A percentile compares a stretch with the other conserved stretches of the same genome.
phyloP scores from a whole-genome alignment of 352 stramenopile species.

The Phytophthora sp. region DNA sequence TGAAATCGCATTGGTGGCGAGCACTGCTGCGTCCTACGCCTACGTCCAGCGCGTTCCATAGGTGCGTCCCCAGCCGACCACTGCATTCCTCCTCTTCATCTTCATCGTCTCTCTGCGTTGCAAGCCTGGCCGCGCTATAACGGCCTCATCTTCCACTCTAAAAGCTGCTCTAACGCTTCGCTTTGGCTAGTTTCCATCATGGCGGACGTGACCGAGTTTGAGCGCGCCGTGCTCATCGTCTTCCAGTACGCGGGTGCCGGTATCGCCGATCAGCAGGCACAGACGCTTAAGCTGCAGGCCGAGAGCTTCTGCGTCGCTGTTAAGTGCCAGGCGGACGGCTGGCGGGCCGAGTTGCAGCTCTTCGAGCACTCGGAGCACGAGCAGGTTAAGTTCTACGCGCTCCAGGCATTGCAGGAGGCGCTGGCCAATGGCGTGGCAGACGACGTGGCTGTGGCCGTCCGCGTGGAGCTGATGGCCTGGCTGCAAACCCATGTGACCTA shows the following conservation, averaged over 20 bases:
- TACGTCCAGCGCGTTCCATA: slow-evolving; percentile 2
- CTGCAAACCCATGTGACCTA: slow-evolving; percentile 64
- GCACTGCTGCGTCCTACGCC: slow-evolving; percentile 6
- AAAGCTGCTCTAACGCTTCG: not conserved
- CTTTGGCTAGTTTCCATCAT: slow-evolving; percentile 24
- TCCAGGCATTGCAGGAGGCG: slow-evolving; percentile 78
- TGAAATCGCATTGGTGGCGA: slow-evolving; percentile 23
- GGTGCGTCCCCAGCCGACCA: not conserved
- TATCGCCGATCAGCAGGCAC: slow-evolving; percentile 50
- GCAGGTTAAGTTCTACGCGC: slow-evolving; percentile 85
- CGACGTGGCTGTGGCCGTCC: slow-evolving; percentile 55
- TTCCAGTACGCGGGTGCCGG: slow-evolving; percentile 81
- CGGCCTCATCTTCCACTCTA: not conserved
- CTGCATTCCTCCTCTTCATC: not conserved
- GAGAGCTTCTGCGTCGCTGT: slow-evolving; percentile 70
- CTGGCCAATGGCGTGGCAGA: slow-evolving; percentile 51
- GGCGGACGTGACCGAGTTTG: slow-evolving; percentile 59
- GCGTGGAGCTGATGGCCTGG: slow-evolving; percentile 65
- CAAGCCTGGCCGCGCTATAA: not conserved
- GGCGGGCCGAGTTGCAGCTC: slow-evolving; percentile 69
- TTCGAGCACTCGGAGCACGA: slow-evolving; percentile 71
- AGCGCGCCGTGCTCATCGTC: slow-evolving; percentile 76
- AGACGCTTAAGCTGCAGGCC: slow-evolving; percentile 72
- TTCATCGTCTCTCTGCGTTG: slow-evolving; percentile 5
- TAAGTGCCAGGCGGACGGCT: slow-evolving; percentile 58